Conservation (phyloP, 257 asterid genomes). For the Solanum sejunctum region DNA sequence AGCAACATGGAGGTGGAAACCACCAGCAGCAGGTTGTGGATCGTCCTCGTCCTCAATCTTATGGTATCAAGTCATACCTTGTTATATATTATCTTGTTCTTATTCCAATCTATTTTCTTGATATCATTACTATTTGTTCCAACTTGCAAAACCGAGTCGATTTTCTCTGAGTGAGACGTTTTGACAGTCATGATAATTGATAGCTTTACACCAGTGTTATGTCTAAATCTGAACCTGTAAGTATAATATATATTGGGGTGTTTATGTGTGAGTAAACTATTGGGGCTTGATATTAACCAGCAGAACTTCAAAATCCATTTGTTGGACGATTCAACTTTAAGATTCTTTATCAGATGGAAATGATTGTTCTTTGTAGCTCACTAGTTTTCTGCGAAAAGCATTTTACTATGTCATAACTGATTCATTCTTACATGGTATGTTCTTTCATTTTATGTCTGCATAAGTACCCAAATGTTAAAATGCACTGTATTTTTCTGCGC, state of each 20-base stretch:
- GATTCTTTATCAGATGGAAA: background rate
- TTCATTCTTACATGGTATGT: background rate
- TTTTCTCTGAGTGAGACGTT: background rate
- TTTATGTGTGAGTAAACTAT: background rate
- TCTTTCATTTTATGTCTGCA: background rate
- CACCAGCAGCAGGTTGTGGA: background rate
- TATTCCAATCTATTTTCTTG: background rate
- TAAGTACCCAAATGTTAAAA: background rate
- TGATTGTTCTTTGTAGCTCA: background rate
- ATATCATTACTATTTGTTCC: background rate
- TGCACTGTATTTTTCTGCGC: background rate
- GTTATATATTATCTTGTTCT: background rate
- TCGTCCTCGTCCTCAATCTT: slow-evolving; percentile 14
- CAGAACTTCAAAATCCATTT: background rate
- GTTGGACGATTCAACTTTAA: background rate
- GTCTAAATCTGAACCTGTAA: background rate
- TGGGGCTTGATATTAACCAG: background rate
- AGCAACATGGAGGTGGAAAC: background rate
- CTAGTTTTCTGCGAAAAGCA: background rate
- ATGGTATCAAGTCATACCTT: slow-evolving; percentile 9
- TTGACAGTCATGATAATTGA: background rate
- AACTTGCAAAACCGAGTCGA: background rate
- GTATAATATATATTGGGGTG: background rate
- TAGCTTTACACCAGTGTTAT: background rate
- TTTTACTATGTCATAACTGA: background rate